Base-by-base conservation (phyloP, 306 rosid genomes). In the Carpinus viminea region DNA sequence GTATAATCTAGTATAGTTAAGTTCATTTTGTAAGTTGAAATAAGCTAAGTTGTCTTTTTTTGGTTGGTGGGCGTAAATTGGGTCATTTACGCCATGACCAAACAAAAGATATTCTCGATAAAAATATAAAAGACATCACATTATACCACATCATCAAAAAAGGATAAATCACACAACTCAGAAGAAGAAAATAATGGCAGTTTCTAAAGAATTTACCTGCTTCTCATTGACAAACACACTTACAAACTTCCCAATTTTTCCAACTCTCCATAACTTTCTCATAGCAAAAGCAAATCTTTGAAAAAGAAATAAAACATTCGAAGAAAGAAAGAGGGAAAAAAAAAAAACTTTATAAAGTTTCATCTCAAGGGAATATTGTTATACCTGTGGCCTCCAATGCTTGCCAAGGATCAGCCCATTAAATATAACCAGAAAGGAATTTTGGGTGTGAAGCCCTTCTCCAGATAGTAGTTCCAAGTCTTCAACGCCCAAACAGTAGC, bases 391-490 rank as follows among this genome's bases (percentile, higher is more conserved):
- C 83, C 83, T 92, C 83, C 88, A 83, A 85, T 94, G 98, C 89
- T 92, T 94, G 73, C 98, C 98, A 81, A 94, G 94, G 74, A 92
- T 92, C 78, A 87, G 81, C 78, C 98, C 98, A 77, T 94, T 94
- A 73, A 91, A 92, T 73, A 92, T 82, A 73, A 94, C 95, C 48
- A 94, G 96, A 87, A 87, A 94, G 16, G 98, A 94, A 86, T 87
- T 83, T 43, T 95, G 93, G 43, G 95, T 76, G 78, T 94, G 98
- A 81, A 94, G 93, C 86, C 92, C 98, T 78, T 94, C 94, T 17
- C 87, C 96, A 41, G 97, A 94, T 74, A 92, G 92, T 72, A 84
- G 76, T 85, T 88, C 97, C 90, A 90, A 79, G 89, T 88, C 89
- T 82, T 85, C 94, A 83, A 94, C 95, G 15, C 91, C 97, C 93